These are phyloP conservation scores for rapeseed (Brassica napus) DNA, from an alignment of 345 rosid species.

Conservation along the genomic window DNA sequence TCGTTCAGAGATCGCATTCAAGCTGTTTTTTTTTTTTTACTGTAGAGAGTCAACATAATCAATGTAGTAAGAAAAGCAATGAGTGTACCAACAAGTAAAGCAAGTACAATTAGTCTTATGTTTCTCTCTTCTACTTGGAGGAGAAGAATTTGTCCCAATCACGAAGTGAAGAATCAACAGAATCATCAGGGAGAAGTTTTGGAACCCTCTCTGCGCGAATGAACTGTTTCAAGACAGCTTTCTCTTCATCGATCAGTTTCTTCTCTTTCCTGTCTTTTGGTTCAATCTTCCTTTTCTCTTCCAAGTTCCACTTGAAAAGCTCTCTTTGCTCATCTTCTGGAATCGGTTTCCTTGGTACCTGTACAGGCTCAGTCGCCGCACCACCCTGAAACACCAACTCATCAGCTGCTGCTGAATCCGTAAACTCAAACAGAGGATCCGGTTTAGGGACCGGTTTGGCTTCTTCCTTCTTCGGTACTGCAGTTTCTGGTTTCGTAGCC, in stretches of 20 bases:
- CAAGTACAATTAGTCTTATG: constrained; percentile 21
- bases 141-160: constrained; percentile 40
- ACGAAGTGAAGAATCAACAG: constrained; percentile 28
- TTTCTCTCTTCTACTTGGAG: constrained; percentile 29
- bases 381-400: constrained; percentile 23
- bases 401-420: constrained; percentile 24
- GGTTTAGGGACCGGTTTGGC: constrained; percentile 11
- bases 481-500: constrained; percentile 32
- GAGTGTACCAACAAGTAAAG: constrained; percentile 24
- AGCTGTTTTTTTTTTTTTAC: not conserved
- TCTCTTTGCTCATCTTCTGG: constrained; percentile 72
- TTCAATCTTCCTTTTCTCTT: constrained; percentile 66
- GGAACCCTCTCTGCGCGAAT: constrained; percentile 59
- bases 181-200: constrained; percentile 45
- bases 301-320: constrained; percentile 73
- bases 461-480: constrained; percentile 30
- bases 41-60: constrained; percentile 9
- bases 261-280: constrained; percentile 54
- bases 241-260: constrained; percentile 62
- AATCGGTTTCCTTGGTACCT: constrained; percentile 48
- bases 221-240: constrained; percentile 67
- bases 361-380: constrained; percentile 33
- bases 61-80: constrained; percentile 4
- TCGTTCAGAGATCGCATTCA: constrained; percentile 5
- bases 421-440: constrained; percentile 31